Evolutionary conservation across 768 basidiomycete genomes (phyloP).

Genomic region (Strobilomyces dryophilus): DNA sequence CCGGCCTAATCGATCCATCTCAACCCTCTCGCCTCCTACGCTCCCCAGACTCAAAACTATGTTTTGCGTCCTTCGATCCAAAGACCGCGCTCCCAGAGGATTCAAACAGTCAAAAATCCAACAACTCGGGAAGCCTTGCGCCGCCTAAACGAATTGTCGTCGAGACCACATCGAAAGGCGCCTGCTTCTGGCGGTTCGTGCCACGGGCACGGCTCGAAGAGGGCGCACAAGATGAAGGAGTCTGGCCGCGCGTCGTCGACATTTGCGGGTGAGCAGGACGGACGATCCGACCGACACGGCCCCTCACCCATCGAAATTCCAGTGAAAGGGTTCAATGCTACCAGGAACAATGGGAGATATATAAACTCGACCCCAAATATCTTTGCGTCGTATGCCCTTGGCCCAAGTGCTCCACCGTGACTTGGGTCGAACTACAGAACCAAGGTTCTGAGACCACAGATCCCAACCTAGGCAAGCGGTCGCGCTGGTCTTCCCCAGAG

Average conservation of each 20-base stretch:
- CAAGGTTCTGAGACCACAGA: constrained; percentile 6
- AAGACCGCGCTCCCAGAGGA: constrained; percentile 49
- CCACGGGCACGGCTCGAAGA: constrained; percentile 60
- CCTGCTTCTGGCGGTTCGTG: constrained; percentile 71
- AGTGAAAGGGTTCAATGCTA: constrained; percentile 50
- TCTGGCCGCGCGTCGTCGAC: constrained; percentile 63
- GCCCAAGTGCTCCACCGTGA: constrained; percentile 32
- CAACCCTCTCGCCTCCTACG: constrained; percentile 64
- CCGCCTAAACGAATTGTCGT: constrained; percentile 71
- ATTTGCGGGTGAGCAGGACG: constrained; percentile 59
- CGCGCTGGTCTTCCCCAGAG: constrained; percentile 25
- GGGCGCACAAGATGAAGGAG: constrained; percentile 60
- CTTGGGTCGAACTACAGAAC: constrained; percentile 13
- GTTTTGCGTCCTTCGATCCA: constrained; percentile 74
- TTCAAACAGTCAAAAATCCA: constrained; percentile 38
- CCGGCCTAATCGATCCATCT: constrained; percentile 63
- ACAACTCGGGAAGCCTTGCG: constrained; percentile 42
- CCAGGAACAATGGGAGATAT: constrained; percentile 84
- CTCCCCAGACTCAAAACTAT: constrained; percentile 51
- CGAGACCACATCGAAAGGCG: constrained; percentile 55
- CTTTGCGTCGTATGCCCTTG: constrained; percentile 52
- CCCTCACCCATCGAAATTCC: constrained; percentile 13
- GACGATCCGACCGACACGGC: constrained; percentile 1
- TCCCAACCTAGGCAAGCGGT: constrained; percentile 25
- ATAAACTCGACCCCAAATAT: constrained; percentile 76